Evolutionary conservation across 2,329 filamentous ascomycete species (phyloP).

Genomic region (Fusarium nodosum): DNA sequence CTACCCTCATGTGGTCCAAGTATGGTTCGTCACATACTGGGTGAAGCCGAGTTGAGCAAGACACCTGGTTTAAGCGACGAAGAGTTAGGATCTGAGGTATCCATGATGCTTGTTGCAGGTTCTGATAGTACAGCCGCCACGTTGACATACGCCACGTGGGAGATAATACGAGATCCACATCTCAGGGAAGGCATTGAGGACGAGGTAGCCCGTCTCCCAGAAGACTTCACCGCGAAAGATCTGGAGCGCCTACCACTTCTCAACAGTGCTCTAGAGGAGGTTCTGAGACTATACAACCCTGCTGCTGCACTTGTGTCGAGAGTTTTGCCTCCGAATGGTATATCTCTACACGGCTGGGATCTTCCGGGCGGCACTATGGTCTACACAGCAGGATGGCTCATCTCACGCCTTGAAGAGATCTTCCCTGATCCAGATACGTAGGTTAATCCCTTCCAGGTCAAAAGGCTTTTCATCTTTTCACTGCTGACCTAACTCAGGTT

Average conservation of each 20-base stretch:
- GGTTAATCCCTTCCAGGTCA: fast-evolving
- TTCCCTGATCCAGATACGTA: constrained; percentile 6
- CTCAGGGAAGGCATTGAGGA: constrained; percentile 4
- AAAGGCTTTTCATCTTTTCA: fast-evolving
- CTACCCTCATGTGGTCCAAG: background rate
- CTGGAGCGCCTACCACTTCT: background rate
- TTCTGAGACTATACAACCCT: constrained; percentile 8
- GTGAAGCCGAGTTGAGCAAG: constrained; percentile 1
- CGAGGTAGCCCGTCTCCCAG: background rate
- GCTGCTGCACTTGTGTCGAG: constrained; percentile 4
- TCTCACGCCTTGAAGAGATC: background rate
- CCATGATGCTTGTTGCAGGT: constrained; percentile 17
- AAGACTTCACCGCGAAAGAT: background rate
- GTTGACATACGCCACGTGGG: constrained; percentile 16
- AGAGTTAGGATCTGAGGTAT: constrained; percentile 14
- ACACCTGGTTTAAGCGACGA: background rate
- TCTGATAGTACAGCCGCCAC: constrained; percentile 27
- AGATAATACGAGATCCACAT: background rate
- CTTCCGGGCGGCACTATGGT: constrained; percentile 11
- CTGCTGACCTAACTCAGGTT: background rate
- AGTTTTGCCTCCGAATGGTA: background rate
- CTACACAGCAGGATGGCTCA: constrained; percentile 22
- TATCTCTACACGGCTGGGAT: constrained; percentile 2
- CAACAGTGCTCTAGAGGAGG: constrained; percentile 11
- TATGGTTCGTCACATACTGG: background rate